These are phyloP conservation scores for Pseudocercospora musae DNA, from an alignment of 2,329 filamentous ascomycete genomes.

Conservation along the genomic window DNA sequence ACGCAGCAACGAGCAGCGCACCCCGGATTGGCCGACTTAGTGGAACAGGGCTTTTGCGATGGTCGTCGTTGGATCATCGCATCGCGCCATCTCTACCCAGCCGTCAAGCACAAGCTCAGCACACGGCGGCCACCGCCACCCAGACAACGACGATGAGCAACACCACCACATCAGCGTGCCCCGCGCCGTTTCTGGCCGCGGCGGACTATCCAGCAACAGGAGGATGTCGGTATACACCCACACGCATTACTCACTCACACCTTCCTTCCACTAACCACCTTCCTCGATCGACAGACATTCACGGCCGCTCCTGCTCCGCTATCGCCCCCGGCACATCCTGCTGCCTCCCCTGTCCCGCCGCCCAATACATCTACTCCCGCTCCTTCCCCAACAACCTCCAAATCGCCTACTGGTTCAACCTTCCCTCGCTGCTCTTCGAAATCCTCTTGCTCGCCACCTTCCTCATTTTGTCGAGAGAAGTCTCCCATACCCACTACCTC, in stretches of 20 bases:
- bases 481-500: slow-evolving; percentile 72
- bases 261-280: neutral
- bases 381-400: slow-evolving; percentile 9
- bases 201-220: slow-evolving; percentile 55
- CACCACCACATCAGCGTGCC: slow-evolving; percentile 51
- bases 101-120: neutral
- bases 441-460: slow-evolving; percentile 74
- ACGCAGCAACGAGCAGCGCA: neutral
- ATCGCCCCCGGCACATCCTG: slow-evolving; percentile 55
- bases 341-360: slow-evolving; percentile 74
- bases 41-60: neutral
- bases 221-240: slow-evolving; percentile 60
- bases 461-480: slow-evolving; percentile 67
- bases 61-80: neutral
- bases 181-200: slow-evolving; percentile 64
- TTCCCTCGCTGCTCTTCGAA: slow-evolving; percentile 68
- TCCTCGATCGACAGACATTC: slow-evolving; percentile 23
- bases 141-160: slow-evolving; percentile 26
- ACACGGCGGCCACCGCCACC: neutral
- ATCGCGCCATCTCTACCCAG: neutral
- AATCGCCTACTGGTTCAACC: slow-evolving; percentile 59
- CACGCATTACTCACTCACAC: too few species aligned
- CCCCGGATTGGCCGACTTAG: neutral
- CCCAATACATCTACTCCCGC: slow-evolving; percentile 13
- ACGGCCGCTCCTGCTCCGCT: slow-evolving; percentile 56